Base-by-base conservation (phyloP, 805 yeast genomes). In the Suhomyces vadensis region DNA sequence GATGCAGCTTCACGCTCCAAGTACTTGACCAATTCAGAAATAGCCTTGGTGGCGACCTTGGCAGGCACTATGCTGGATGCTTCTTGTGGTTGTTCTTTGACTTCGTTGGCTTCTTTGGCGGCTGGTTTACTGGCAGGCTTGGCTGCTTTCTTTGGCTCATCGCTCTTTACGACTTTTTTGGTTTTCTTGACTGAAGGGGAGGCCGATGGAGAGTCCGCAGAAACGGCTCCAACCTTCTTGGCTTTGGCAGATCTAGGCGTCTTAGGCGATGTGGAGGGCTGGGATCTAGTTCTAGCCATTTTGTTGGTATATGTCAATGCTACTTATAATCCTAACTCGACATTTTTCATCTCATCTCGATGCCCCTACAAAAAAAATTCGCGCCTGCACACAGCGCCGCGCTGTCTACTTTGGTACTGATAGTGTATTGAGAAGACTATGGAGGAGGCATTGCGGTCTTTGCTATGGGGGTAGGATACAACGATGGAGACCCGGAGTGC, bases 21-120 rank as follows among this genome's bases (percentile, higher is more conserved):
- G 64, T 75, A 89, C 60, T 85, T 83, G 44, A 71, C 67, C 58
- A 94, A 75, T 53, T 89, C 95, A 13, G 67, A 56, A 37, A 86
- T 63, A 9, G 92, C 91, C 49, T 78, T 78, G 21, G 51, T 35
- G 38, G 48, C 44, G 33, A 52, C 46, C 44, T 43, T 35, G 9
- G 35, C 43, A 39, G 41, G 21, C 6, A 52, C 44, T 35, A 38
- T 36, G 31, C 24, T 26, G 17, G 17, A 29, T 26, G 41, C 26
- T n/a, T 23, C 41, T 16, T 23, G 8, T 16, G 9, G 19, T 37
- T 24, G 35, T 14, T 22, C 27, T 31, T 21, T 20, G 31, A 29
- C 21, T 23, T 43, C 22, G 21, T 13, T 38, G 16, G 41, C 35
- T 11, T 19, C 33, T 7, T 36, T 35, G 4, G 22, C 39, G 13